Evolutionary conservation across 2,329 filamentous ascomycete genomes (phyloP).

Genomic region (Nectriaceae sp.): DNA sequence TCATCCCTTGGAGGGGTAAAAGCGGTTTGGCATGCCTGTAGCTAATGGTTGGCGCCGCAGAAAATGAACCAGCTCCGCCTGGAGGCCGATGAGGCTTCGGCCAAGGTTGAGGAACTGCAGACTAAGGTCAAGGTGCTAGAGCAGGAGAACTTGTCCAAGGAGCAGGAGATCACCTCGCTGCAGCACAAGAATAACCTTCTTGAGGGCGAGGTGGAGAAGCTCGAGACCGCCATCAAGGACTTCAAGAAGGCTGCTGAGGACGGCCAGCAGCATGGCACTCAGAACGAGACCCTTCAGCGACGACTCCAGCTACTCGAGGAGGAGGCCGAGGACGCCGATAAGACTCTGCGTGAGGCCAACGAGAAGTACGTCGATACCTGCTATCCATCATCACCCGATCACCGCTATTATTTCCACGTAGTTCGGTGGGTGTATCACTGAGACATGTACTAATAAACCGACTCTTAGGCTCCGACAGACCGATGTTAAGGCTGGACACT

Average conservation of each 20-base stretch:
- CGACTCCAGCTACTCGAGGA: constrained; percentile 96
- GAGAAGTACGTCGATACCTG: constrained; percentile 82
- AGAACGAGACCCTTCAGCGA: constrained; percentile 89
- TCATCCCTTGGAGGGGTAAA: constrained; percentile 33
- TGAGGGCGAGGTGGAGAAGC: constrained; percentile 89
- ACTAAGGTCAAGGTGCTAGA: constrained; percentile 85
- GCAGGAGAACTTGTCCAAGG: constrained; percentile 93
- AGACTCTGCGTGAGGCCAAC: constrained; percentile 94
- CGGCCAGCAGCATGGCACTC: constrained; percentile 78
- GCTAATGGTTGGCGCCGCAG: constrained; percentile 48
- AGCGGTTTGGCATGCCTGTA: constrained; percentile 10
- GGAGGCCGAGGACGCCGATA: constrained; percentile 95
- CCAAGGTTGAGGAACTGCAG: constrained; percentile 86
- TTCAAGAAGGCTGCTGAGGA: constrained; percentile 85
- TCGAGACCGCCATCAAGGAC: constrained; percentile 81
- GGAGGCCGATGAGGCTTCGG: constrained; percentile 83
- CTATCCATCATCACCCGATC: constrained; percentile 1
- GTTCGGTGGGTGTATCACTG: background rate
- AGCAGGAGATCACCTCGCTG: constrained; percentile 96
- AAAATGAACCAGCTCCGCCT: constrained; percentile 94
- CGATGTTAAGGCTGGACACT: constrained; percentile 98
- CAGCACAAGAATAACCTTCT: constrained; percentile 93
- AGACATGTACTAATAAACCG: constrained; percentile 17
- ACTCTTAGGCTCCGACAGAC: constrained; percentile 85
- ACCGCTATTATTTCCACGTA: background rate